A percentile compares a stretch with the other conserved stretches of the same genome.
Evolutionary conservation across 2,329 filamentous ascomycete species (phyloP).

Genomic region (Venturia nashicola): DNA sequence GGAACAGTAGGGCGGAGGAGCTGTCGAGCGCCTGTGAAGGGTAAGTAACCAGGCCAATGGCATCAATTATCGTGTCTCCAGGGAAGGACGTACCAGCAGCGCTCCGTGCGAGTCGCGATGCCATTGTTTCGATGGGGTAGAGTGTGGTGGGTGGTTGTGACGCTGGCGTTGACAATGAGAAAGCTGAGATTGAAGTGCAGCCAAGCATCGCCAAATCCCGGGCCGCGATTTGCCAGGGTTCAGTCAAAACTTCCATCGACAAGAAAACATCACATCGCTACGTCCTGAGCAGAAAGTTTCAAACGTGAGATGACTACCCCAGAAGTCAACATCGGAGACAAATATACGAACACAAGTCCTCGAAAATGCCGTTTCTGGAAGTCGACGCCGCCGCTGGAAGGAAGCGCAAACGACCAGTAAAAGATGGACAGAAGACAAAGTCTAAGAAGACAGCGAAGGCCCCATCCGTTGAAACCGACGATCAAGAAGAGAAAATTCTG

Average conservation of each 20-base stretch:
- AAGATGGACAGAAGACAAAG: neutral
- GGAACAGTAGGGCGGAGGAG: slow-evolving; percentile 68
- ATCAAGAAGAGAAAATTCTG: slow-evolving; percentile 6
- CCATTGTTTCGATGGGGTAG: slow-evolving; percentile 64
- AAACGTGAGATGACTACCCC: too few species aligned
- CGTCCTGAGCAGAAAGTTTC: neutral
- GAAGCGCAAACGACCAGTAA: slow-evolving; percentile 8
- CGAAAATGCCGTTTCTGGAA: slow-evolving; percentile 7
- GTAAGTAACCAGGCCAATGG: slow-evolving; percentile 29
- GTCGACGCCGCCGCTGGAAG: slow-evolving; percentile 6
- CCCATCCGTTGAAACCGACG: neutral
- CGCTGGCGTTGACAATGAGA: slow-evolving; percentile 31
- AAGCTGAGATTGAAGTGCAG: neutral
- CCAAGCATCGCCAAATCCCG: slow-evolving; percentile 1
- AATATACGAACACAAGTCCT: neutral
- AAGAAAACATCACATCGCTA: neutral
- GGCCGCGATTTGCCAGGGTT: neutral
- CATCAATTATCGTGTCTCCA: slow-evolving; percentile 16
- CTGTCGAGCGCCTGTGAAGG: slow-evolving; percentile 56
- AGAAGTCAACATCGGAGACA: slow-evolving; percentile 14
- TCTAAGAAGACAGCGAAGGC: neutral
- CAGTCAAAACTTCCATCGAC: neutral
- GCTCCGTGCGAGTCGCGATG: slow-evolving; percentile 92
- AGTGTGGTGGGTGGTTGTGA: slow-evolving; percentile 39
- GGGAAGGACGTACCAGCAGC: slow-evolving; percentile 65